Evolutionary conservation across 495 filamentous ascomycete genomes (phyloP), one percentile per base, ranked within the genome.

Genomic region (Hypoxylon lienhwacheense): DNA sequence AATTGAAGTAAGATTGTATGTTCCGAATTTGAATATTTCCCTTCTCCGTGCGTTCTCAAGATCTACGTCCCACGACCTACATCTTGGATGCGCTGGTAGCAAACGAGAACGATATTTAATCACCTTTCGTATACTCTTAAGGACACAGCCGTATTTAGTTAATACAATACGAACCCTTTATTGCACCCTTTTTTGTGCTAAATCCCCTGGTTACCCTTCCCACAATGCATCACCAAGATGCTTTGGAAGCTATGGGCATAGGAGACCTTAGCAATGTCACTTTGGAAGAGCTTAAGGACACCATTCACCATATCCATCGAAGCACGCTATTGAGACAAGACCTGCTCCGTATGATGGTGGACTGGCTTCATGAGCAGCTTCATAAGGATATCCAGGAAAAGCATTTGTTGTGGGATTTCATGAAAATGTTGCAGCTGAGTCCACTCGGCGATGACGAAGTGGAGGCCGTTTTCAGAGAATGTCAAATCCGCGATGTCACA

Each of bases 341-440:
- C 5, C 25, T 63, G 2, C 55, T 73, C 26, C 42, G 54, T 5
- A 36, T 36, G 20, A 57, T 66, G 33, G 52, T 68, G 45, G 37
- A 26, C 50, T 74, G 72, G 72, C 63, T 75, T 5, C 49, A 63
- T 39, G 59, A 60, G 15, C 65, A 64, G 10, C 66, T 73, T 17
- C 55, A 47, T 14, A 46, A 59, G 5, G 63, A 72, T 25, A 46
- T 52, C 4, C 66, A 67, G 1, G 49, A 61, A 22, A 43, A 64
- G 14, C 25, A 12, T 21, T 22, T 49, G 10, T 20, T 70, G 17
- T 40, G 41, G 5, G 19, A 32, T 12, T 66, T 66, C 32, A 33
- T 51, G 17, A 19, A 42, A 7, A 21, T 66, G 12, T 35, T 45
- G 15, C 33, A 50, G 10, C 45, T 31, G 17, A 33, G 15, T 4